Percentiles rank a stretch among this genome's conserved stretches.
These are phyloP conservation scores for Umbelopsis sp. DNA, from an alignment of 192 early-diverging fungal genomes.

Conservation along the genomic window DNA sequence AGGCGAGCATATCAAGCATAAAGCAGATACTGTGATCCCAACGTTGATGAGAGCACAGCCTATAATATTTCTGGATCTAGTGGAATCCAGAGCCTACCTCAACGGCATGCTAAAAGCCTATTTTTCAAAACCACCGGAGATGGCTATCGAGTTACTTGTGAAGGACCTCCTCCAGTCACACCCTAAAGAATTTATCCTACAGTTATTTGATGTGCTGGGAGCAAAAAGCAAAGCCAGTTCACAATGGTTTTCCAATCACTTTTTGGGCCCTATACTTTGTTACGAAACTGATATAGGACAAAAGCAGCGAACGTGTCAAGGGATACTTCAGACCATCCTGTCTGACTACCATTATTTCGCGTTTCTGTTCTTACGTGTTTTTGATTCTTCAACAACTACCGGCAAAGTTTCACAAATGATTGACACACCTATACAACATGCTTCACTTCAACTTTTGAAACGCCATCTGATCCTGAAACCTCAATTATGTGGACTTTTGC, in stretches of 20 bases:
- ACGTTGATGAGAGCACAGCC: background rate
- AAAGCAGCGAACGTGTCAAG: background rate
- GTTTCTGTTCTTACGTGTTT: constrained; percentile 17
- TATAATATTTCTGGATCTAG: constrained; percentile 1
- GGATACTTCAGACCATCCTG: background rate
- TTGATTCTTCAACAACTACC: background rate
- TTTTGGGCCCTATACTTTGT: constrained; percentile 12
- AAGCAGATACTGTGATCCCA: constrained; percentile 21
- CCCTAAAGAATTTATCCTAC: constrained; percentile 18
- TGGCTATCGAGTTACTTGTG: constrained; percentile 9
- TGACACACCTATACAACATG: background rate
- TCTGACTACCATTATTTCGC: background rate
- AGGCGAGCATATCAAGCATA: background rate
- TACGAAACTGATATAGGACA: background rate
- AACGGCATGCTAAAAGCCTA: constrained; percentile 19
- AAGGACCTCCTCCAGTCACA: constrained; percentile 7
- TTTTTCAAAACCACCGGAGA: constrained; percentile 24
- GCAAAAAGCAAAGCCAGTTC: background rate
- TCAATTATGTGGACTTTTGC: constrained; percentile 11
- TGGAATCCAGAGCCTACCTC: background rate
- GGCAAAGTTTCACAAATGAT: background rate
- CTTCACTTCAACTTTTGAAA: background rate
- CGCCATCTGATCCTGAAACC: background rate
- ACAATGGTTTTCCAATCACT: constrained; percentile 30
- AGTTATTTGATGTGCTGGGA: constrained; percentile 9